These are phyloP conservation scores for Tricladium varicosporioides DNA, from an alignment of 2,329 filamentous ascomycete species.

Conservation along the genomic window DNA sequence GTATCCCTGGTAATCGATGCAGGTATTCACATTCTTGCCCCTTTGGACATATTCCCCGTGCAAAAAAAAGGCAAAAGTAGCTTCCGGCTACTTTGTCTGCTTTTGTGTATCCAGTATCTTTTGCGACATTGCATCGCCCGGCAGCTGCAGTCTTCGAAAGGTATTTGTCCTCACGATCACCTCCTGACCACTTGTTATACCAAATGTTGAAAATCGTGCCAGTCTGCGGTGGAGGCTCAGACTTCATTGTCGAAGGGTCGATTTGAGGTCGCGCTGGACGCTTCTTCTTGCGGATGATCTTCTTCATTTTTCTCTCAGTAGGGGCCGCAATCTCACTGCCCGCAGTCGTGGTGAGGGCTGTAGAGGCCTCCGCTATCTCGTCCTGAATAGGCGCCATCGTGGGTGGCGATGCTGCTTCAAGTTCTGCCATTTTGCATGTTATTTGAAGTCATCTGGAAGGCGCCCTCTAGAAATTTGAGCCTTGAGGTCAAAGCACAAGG, in stretches of 20 bases:
- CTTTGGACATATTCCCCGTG: constrained; percentile 76
- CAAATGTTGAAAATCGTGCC: constrained; percentile 97
- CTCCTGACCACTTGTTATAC: constrained; percentile 98
- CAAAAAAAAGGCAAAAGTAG: constrained; percentile 93
- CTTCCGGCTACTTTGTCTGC: constrained; percentile 75
- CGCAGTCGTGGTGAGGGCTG: constrained; percentile 26
- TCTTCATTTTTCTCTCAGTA: constrained; percentile 66
- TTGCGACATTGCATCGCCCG: constrained; percentile 81
- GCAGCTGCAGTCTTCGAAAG: constrained; percentile 78
- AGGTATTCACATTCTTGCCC: constrained; percentile 94
- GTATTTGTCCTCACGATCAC: constrained; percentile 90
- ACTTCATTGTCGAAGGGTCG: constrained; percentile 78
- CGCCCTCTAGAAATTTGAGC: constrained; percentile 9
- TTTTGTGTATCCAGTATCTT: constrained; percentile 75
- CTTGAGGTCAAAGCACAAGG: neutral
- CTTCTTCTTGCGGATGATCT: constrained; percentile 88
- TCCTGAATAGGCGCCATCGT: constrained; percentile 18
- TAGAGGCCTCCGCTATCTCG: constrained; percentile 20
- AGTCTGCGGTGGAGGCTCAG: constrained; percentile 85
- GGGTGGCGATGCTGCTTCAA: constrained; percentile 25
- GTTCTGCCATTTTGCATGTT: constrained; percentile 26
- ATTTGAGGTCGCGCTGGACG: constrained; percentile 88
- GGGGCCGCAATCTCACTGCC: constrained; percentile 26
- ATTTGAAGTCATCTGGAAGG: constrained; percentile 3
- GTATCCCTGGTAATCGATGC: constrained; percentile 80